Base-by-base conservation (phyloP, 2,329 filamentous ascomycete genomes). In the Aulographum hederae region DNA sequence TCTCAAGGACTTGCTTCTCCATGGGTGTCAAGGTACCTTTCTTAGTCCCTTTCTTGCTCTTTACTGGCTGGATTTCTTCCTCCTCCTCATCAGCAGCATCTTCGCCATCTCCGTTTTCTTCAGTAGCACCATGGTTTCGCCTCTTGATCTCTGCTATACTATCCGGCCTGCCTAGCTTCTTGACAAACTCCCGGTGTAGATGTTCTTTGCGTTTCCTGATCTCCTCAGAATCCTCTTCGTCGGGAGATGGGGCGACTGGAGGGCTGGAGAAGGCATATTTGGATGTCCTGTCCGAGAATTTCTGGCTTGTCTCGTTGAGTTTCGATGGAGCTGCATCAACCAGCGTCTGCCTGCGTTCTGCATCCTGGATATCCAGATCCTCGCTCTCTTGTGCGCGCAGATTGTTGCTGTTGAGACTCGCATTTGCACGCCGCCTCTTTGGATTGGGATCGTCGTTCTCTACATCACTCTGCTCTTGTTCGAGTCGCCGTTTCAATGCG, bases 1-100 rank as follows among this genome's bases (percentile, higher is more conserved):
- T 92, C 13, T 92, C 85, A 4, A 98, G 65, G 35, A 93, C 78
- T 46, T 95, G 89, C 26, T 78, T 69, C 51, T 95, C 85, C 73
- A 98, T 78, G 0, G 89, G 89, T 0, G 89, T 98, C 37, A 98
- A 67, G 50, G 94, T 94, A 33, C 70, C 69, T 48, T 82, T 91
- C 54, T 80, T 91, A 39, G 61, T 41, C 12, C 8, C 27, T 14
- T n/a, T 17, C 42, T 64, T 71, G 39, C 56, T 63, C 5, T 46
- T 39, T 33, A 63, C 63, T 3, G 59, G 45, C 8, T 56, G 48
- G 28, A 63, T 58, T 6, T 64, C 59, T 3, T 64, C 59, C 11
- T 64, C 58, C n/a, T 68, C 65, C 2, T 61, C 58, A 25, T 71
- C 65, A 57, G 30, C 67, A 4, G 63, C 63, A 2, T 60, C 60